Evolutionary conservation across 2,329 filamentous ascomycete species (phyloP), one percentile per base, ranked within the genome.

Genomic region (Colletotrichum sp.): DNA sequence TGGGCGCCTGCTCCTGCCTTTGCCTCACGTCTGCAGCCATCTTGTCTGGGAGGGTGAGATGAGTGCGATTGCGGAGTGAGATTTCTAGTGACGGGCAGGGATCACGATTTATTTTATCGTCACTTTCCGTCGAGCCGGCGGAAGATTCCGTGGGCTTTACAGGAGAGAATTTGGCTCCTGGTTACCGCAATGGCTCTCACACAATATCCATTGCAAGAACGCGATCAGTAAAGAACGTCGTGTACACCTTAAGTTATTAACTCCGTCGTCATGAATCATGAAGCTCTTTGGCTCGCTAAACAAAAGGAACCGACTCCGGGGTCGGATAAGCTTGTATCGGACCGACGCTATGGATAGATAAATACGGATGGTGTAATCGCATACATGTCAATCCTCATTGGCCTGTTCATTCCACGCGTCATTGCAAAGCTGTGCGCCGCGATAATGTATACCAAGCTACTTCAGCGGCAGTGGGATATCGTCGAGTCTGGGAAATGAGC

Each of bases 1-100:
- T 81, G 82, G 85, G 83, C 83, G 86, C 85, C 57, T 76, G 71
- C 63, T 32, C 69, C 60, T 69, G 83, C 82, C 86, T 85, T 59
- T 77, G 71, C 70, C 55, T 74, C 60, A 71, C 60, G n/a, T 77
- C 77, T 24, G 69, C 69, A 26, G 70, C 69, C 76, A 78, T 78
- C 21, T 39, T 70, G 66, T 64, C 39, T 55, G 68, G 49, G 8
- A 36, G 59, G n/a, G 70, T 60, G 57, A 44, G 26, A 34, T 26
- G 18, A 30, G 26, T 16, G 39, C 39, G n/a, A 12, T 60, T 28
- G 59, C 30, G 67, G 55, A 63, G 71, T 36, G 70, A 74, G 34
- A 44, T 69, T 44, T 65, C 36, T 36, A 44, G 26, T 59, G 18
- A 44, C 69, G 6, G 72, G 28, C 64, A 65, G 72, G 18, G 24